Percentiles rank a stretch among this genome's conserved stretches.
phyloP scores from a whole-genome alignment of 2,329 filamentous ascomycete genomes.

The Aspergillus sp. region DNA sequence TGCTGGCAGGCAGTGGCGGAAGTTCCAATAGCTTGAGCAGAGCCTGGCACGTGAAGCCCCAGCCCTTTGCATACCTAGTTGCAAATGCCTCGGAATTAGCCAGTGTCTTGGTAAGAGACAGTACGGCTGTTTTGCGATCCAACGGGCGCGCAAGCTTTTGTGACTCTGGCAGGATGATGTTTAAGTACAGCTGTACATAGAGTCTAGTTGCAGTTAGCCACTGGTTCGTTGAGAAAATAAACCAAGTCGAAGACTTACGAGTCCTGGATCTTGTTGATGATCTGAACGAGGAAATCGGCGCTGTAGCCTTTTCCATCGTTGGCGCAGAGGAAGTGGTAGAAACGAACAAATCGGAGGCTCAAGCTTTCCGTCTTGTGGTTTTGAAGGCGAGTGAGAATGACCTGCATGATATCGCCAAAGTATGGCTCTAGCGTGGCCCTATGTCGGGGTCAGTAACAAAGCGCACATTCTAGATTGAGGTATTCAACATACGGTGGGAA shows the following conservation, averaged over 20 bases:
- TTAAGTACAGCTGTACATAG: slow-evolving; percentile 84
- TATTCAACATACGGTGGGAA: slow-evolving; percentile 68
- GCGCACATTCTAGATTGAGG: background rate
- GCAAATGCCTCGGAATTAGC: slow-evolving; percentile 85
- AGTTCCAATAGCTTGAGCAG: slow-evolving; percentile 88
- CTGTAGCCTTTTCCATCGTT: slow-evolving; percentile 80
- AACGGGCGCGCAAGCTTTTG: slow-evolving; percentile 84
- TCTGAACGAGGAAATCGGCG: slow-evolving; percentile 85
- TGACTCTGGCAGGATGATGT: slow-evolving; percentile 84
- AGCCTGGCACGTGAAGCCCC: slow-evolving; percentile 87
- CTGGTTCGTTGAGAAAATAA: background rate
- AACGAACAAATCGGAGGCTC: slow-evolving; percentile 84
- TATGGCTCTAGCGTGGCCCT: slow-evolving; percentile 72
- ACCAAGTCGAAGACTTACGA: slow-evolving; percentile 50
- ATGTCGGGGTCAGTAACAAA: slow-evolving; percentile 15
- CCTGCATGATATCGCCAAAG: slow-evolving; percentile 76
- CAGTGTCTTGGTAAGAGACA: slow-evolving; percentile 91
- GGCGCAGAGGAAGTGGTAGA: slow-evolving; percentile 91
- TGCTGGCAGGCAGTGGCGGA: slow-evolving; percentile 72
- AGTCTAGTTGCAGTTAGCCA: slow-evolving; percentile 52
- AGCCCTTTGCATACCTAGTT: slow-evolving; percentile 81
- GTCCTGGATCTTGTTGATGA: slow-evolving; percentile 80
- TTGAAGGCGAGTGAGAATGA: slow-evolving; percentile 75
- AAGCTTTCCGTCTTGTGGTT: slow-evolving; percentile 81
- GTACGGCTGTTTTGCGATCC: slow-evolving; percentile 90